Base-by-base conservation (phyloP, 768 basidiomycete genomes). In the Rickenella mellea region DNA sequence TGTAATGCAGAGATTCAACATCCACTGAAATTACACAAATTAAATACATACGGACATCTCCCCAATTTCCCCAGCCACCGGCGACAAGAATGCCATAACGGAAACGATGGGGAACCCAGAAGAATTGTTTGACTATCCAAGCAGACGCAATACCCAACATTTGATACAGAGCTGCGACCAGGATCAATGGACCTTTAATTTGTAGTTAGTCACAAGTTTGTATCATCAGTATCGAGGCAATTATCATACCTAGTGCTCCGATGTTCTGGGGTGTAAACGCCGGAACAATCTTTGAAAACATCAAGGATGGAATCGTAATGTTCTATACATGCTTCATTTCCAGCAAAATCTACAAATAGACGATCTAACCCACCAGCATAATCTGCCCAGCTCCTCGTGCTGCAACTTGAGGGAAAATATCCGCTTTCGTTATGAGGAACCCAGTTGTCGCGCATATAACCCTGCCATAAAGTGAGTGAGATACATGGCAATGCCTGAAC, bases 61-160 rank as follows among this genome's bases (percentile, higher is more conserved):
- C 81, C 32, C 71, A 71, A 50, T 85, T 86, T 7, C 66, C 71
- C 74, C 76, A 86, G 3, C 71, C 74, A 28, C 82, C 83, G 0
- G 83, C 81, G 3, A 74, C 73, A 0, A 86, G 51, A 19, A 87
- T 67, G 0, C 83, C 86, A 51, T 78, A 74, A 36, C 83, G 66
- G 53, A 87, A 86, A 21, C 80, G 70, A 52, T 83, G 79, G 1
- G 85, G 85, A 2, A 87, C 82, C 76, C 83, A 86, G 51, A 81
- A 85, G 39, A 81, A 50, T 47, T 73, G 71, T 38, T 72, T 73
- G 41, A 76, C 59, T n/a, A 71, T 36, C 64, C 68, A 78, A 0
- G 76, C 74, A 19, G 79, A 64, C 6, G 56, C 27, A 7, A 76
- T 54, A 6, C 85, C 80, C 4, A 81, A 57, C 2, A 51, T 52